These are phyloP conservation scores for Candida oleophila DNA, from an alignment of 805 yeast species.

Conservation along the genomic window DNA sequence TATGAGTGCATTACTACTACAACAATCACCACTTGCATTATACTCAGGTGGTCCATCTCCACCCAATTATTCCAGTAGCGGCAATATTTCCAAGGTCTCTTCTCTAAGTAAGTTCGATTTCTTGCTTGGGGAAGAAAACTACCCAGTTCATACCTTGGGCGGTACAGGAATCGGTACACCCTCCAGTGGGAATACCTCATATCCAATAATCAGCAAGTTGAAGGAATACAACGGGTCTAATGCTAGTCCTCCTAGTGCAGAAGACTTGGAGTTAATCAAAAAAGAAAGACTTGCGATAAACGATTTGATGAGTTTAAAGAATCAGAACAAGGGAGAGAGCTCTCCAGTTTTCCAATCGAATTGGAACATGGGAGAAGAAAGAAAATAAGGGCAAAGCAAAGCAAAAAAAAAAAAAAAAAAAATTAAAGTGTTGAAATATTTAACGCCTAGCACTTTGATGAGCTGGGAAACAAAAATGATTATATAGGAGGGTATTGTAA, in stretches of 20 bases:
- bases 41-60: conserved; percentile 1
- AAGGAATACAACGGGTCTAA: conserved; percentile 1
- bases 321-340: conserved; percentile 1
- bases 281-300: conserved; percentile 31
- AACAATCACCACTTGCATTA: neutral
- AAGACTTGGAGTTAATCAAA: conserved; percentile 21
- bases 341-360: conserved; percentile 2
- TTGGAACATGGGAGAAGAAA: neutral
- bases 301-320: conserved; percentile 25
- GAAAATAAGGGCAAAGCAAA: neutral
- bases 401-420: neutral
- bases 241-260: neutral
- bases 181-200: neutral
- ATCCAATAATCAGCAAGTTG: neutral
- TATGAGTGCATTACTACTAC: neutral
- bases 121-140: conserved; percentile 18
- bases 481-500: neutral
- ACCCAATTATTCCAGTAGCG: neutral
- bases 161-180: neutral
- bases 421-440: no score
- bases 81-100: neutral
- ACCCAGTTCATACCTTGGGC: conserved; percentile 15
- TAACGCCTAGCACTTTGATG: no score
- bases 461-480: no score
- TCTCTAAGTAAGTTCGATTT: conserved; percentile 12